Conservation (phyloP, 2,329 filamentous ascomycete species). For the Venturia oleaginea region DNA sequence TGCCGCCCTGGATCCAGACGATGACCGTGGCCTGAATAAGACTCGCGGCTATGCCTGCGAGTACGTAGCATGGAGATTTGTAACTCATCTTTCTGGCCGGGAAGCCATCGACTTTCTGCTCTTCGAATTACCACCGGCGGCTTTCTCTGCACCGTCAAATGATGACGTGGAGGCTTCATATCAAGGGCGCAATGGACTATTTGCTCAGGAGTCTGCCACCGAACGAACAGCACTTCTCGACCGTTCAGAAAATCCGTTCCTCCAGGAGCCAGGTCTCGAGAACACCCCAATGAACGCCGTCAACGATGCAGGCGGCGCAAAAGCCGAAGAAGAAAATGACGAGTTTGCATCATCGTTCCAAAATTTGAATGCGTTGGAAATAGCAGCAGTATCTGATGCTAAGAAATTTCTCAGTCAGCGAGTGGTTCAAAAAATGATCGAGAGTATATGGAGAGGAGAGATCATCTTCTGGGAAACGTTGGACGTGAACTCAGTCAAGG, state of each 20-base stretch:
- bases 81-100: constrained; percentile 60
- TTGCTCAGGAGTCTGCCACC: neutral
- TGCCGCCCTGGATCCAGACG: constrained; percentile 48
- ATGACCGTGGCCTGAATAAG: constrained; percentile 56
- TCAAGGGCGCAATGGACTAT: neutral
- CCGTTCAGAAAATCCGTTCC: neutral
- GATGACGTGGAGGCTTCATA: constrained; percentile 14
- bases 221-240: neutral
- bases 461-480: constrained; percentile 81
- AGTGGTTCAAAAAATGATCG: constrained; percentile 73
- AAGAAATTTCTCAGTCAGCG: constrained; percentile 76
- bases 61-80: constrained; percentile 71
- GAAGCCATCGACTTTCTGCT: constrained; percentile 68
- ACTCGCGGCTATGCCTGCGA: constrained; percentile 67
- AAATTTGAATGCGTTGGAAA: constrained; percentile 76
- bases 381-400: constrained; percentile 69
- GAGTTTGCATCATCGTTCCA: constrained; percentile 65
- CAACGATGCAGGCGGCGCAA: neutral
- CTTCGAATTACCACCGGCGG: constrained; percentile 54
- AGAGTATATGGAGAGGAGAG: constrained; percentile 67
- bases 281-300: neutral
- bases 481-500: constrained; percentile 64
- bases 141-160: constrained; percentile 15
- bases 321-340: constrained; percentile 34
- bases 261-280: neutral